A percentile compares a stretch with the other conserved stretches of the same genome.
These are phyloP conservation scores for Delitschia confertaspora DNA, from an alignment of 495 filamentous ascomycete species.

Conservation along the genomic window DNA sequence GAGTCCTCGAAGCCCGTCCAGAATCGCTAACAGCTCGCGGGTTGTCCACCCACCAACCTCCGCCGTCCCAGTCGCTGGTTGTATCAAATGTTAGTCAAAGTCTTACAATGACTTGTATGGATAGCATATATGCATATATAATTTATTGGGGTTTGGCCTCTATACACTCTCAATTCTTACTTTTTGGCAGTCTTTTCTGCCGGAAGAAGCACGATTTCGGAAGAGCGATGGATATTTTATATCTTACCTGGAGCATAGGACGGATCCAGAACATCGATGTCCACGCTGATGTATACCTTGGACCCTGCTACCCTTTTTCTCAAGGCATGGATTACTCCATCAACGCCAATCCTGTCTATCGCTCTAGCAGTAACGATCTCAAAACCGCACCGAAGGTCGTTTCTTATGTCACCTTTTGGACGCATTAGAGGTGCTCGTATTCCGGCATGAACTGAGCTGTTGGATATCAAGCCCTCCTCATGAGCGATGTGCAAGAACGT, in stretches of 20 bases:
- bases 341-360: constrained; percentile 32
- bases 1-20: constrained; percentile 35
- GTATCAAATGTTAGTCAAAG: neutral
- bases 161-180: neutral
- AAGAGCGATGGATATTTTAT: neutral
- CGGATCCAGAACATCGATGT: constrained; percentile 39
- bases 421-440: constrained; percentile 41
- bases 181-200: neutral
- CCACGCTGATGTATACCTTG: constrained; percentile 37
- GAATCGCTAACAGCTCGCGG: constrained; percentile 35
- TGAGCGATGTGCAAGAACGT: constrained; percentile 48
- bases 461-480: constrained; percentile 44
- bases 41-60: constrained; percentile 38
- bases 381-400: constrained; percentile 45
- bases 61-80: constrained; percentile 35
- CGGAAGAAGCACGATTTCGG: neutral
- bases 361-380: constrained; percentile 36
- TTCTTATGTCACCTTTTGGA: constrained; percentile 39
- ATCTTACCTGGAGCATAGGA: constrained; percentile 36
- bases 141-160: neutral
- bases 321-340: constrained; percentile 31
- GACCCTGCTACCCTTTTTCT: constrained; percentile 30
- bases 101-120: neutral
- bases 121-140: too few species aligned
- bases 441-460: constrained; percentile 43